Evolutionary conservation across 805 yeast genomes (phyloP).

Genomic region (Lachancea cidri): DNA sequence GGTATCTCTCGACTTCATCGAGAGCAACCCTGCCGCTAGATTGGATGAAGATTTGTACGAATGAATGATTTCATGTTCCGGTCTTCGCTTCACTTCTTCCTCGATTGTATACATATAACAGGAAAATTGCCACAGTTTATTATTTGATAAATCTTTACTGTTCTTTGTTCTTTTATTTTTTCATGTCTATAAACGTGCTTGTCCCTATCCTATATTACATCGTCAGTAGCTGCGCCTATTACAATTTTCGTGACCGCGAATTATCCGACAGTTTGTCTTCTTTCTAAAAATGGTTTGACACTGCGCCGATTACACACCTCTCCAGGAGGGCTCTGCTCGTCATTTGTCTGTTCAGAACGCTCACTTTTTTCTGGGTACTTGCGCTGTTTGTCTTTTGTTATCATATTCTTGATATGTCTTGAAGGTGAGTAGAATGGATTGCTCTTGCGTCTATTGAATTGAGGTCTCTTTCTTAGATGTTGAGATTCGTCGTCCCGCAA

Average conservation of each 20-base stretch:
- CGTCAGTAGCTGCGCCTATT: neutral
- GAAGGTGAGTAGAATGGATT: slow-evolving; percentile 20
- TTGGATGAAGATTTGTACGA: slow-evolving; percentile 67
- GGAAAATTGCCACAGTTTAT: neutral
- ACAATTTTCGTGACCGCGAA: neutral
- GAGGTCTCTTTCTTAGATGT: slow-evolving; percentile 7
- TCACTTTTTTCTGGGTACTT: neutral
- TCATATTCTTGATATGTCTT: slow-evolving; percentile 15
- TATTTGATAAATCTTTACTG: slow-evolving; percentile 1
- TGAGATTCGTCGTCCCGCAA: neutral
- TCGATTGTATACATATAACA: neutral
- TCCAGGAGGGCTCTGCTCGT: neutral
- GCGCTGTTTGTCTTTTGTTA: slow-evolving; percentile 8
- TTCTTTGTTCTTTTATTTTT: neutral
- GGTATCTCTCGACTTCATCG: slow-evolving; percentile 90
- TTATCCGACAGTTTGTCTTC: slow-evolving; percentile 7
- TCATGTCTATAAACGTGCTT: neutral
- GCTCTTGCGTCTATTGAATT: slow-evolving; percentile 12
- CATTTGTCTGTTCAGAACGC: neutral
- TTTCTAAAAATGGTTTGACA: slow-evolving; percentile 6
- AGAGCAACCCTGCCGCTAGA: slow-evolving; percentile 96
- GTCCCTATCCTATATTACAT: neutral
- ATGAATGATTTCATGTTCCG: slow-evolving; percentile 11
- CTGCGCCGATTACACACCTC: neutral
- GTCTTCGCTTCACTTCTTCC: neutral